Percentiles rank a stretch among this genome's conserved stretches.
These are phyloP conservation scores for Botrytis fabae DNA, from an alignment of 2,329 filamentous ascomycete genomes.

Conservation along the genomic window DNA sequence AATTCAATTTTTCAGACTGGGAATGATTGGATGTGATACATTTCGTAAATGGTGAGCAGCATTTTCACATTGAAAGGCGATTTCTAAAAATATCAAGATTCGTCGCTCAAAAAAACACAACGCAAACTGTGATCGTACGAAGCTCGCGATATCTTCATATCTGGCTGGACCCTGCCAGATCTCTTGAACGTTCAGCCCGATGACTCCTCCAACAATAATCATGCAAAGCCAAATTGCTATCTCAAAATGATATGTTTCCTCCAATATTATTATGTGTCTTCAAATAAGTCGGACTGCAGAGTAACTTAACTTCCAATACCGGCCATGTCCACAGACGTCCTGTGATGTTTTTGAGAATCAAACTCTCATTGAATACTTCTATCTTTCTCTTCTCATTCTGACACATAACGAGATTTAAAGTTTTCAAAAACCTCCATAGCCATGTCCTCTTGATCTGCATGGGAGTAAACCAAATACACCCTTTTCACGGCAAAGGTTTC, in stretches of 20 bases:
- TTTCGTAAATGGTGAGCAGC: rapidly evolving
- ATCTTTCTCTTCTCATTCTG: too few species aligned
- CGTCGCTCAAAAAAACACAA: background rate
- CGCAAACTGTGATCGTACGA: too few species aligned
- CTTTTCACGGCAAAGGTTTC: background rate
- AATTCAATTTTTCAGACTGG: too few species aligned
- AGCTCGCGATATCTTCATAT: too few species aligned
- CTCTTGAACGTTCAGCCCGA: rapidly evolving
- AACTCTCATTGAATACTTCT: too few species aligned
- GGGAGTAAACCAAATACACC: background rate
- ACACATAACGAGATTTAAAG: too few species aligned
- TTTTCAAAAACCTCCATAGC: too few species aligned
- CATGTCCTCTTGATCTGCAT: too few species aligned
- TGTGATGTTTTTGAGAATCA: too few species aligned
- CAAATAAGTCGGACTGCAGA: background rate
- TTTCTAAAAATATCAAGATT: background rate
- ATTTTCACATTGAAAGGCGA: background rate
- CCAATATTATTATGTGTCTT: background rate
- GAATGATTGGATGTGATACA: too few species aligned
- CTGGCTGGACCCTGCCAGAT: background rate
- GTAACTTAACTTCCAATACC: too few species aligned
- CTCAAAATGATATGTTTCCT: background rate
- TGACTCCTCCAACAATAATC: background rate
- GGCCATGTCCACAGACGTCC: too few species aligned
- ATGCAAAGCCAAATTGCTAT: background rate